phyloP scores from a whole-genome alignment of 176 grass and related monocot genomes.

The Dactylis glomerata region DNA sequence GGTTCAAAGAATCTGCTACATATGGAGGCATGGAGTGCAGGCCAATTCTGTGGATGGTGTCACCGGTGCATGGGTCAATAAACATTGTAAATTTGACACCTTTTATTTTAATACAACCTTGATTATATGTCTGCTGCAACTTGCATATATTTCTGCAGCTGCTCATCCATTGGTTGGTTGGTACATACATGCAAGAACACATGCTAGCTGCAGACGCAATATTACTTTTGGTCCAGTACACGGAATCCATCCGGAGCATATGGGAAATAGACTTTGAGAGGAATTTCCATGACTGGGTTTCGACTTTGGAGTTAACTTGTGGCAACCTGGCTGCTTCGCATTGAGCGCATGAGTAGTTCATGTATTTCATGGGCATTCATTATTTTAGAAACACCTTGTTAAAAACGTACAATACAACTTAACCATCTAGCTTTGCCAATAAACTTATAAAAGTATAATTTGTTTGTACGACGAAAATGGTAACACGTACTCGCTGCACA shows the following conservation, averaged over 20 bases:
- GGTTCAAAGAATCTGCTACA: not conserved
- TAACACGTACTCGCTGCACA: too few relatives aligned
- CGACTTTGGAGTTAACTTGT: not conserved
- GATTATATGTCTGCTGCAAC: not conserved
- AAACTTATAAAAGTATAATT: not conserved
- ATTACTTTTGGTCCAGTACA: not conserved
- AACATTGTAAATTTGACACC: not conserved
- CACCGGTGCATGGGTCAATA: not conserved
- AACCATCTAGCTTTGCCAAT: not conserved
- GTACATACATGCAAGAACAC: not conserved
- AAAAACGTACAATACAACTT: not conserved
- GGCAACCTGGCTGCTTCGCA: not conserved
- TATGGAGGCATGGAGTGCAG: not conserved
- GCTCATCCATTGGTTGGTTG: not conserved
- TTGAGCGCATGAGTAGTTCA: not conserved
- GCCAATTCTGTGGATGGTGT: constrained; percentile 21
- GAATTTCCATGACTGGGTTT: not conserved
- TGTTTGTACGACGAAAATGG: too few relatives aligned
- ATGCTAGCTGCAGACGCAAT: not conserved
- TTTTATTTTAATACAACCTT: not conserved
- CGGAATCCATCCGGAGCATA: not conserved
- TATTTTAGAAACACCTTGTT: not conserved
- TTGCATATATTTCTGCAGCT: not conserved
- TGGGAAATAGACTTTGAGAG: not conserved
- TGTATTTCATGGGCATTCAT: not conserved